A percentile compares a stretch with the other conserved stretches of the same genome.
Conservation (phyloP, 192 early-diverging fungal genomes). For the Radiomyces spectabilis region DNA sequence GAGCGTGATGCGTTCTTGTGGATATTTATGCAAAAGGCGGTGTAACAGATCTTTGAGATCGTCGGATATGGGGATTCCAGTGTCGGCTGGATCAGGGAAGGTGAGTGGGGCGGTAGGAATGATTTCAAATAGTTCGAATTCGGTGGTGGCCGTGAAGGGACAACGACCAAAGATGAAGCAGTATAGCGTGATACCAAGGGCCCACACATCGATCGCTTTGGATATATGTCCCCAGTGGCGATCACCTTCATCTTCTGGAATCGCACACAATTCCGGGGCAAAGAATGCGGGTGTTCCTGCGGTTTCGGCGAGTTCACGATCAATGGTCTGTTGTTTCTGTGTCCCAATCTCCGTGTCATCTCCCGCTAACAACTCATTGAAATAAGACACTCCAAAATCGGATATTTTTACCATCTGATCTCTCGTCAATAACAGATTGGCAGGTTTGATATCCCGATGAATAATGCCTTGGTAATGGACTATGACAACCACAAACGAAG, state of each 20-base stretch:
- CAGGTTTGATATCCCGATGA: slow-evolving; percentile 98
- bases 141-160: slow-evolving; percentile 91
- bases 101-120: slow-evolving; percentile 69
- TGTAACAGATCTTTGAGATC: slow-evolving; percentile 68
- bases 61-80: slow-evolving; percentile 33
- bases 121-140: slow-evolving; percentile 94
- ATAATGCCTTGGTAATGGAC: slow-evolving; percentile 95
- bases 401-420: slow-evolving; percentile 87
- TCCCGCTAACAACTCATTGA: slow-evolving; percentile 44
- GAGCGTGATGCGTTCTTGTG: slow-evolving; percentile 75
- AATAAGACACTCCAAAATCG: slow-evolving; percentile 97
- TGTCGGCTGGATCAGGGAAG: slow-evolving; percentile 32
- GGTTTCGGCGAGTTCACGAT: slow-evolving; percentile 90
- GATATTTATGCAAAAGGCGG: slow-evolving; percentile 85
- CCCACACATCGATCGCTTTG: slow-evolving; percentile 96
- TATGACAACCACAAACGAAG: slow-evolving; percentile 9
- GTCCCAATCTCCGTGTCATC: slow-evolving; percentile 23
- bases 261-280: slow-evolving; percentile 94
- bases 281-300: slow-evolving; percentile 97
- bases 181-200: slow-evolving; percentile 93
- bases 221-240: slow-evolving; percentile 53
- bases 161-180: slow-evolving; percentile 89
- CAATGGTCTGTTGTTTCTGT: slow-evolving; percentile 32
- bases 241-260: too few species aligned
- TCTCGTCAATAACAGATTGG: slow-evolving; percentile 79